These are phyloP conservation scores for Dicorynia guianensis DNA, from an alignment of 306 rosid species.

Conservation along the genomic window DNA sequence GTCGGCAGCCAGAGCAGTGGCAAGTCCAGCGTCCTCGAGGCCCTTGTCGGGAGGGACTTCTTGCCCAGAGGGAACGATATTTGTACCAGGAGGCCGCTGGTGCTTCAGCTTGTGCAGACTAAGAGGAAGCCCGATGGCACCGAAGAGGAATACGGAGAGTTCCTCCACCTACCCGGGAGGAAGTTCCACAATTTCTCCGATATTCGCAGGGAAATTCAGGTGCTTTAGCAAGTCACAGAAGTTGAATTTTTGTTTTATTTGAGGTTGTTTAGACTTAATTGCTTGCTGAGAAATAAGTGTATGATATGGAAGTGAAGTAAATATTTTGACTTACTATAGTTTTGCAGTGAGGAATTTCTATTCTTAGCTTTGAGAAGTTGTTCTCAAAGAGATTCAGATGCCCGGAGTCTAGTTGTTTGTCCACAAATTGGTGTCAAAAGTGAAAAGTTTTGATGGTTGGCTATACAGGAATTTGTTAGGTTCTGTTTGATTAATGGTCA, in stretches of 20 bases:
- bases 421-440: background rate
- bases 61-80: conserved; percentile 92
- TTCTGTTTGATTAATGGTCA: too few species aligned
- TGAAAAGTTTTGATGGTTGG: background rate
- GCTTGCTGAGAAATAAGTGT: background rate
- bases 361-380: conserved; percentile 19
- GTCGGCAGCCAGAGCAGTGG: conserved; percentile 99
- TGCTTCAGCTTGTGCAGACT: conserved; percentile 91
- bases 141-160: conserved; percentile 93
- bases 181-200: conserved; percentile 81
- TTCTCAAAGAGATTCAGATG: background rate
- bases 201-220: conserved; percentile 96
- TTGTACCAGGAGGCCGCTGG: conserved; percentile 92
- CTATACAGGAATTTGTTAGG: too few species aligned
- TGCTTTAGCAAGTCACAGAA: too few species aligned
- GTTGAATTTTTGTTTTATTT: too few species aligned
- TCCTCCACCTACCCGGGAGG: conserved; percentile 84
- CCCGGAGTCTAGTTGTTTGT: background rate
- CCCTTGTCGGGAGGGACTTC: conserved; percentile 97
- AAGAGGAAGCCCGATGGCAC: conserved; percentile 63
- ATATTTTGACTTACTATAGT: background rate
- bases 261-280: background rate
- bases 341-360: background rate
- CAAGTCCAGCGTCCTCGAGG: conserved; percentile 97
- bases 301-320: too few species aligned